Percentiles rank a stretch among this genome's conserved stretches.
Evolutionary conservation across 352 stramenopile species (phyloP).

Genomic region (Phytophthora aleatoria): DNA sequence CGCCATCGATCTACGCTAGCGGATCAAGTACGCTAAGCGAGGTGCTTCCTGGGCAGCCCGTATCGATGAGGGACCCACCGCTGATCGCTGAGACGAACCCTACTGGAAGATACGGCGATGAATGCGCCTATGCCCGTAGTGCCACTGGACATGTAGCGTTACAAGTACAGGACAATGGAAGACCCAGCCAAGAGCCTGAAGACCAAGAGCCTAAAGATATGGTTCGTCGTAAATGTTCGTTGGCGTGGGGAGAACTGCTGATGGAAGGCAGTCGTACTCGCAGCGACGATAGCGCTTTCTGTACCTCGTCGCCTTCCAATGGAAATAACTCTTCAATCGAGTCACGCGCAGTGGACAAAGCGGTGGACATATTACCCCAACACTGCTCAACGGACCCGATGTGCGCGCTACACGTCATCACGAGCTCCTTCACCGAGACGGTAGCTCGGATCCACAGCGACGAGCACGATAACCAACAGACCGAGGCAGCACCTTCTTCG

Average conservation of each 20-base stretch:
- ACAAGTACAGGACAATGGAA: neutral
- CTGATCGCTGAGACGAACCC: neutral
- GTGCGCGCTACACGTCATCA: constrained; percentile 12
- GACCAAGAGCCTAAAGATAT: neutral
- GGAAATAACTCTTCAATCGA: neutral
- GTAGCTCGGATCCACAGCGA: constrained; percentile 11
- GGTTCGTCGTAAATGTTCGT: neutral
- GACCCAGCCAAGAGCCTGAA: neutral
- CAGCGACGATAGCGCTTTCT: constrained; percentile 1
- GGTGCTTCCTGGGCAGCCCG: neutral
- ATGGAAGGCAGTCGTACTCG: neutral
- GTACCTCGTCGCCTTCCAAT: neutral
- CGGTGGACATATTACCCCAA: neutral
- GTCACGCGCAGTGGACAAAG: neutral
- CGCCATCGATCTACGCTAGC: neutral
- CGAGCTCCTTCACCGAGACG: constrained; percentile 12
- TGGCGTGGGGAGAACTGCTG: neutral
- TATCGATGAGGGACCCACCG: neutral
- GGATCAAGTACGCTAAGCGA: too few species aligned
- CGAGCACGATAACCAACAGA: neutral
- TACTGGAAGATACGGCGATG: neutral
- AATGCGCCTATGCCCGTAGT: neutral
- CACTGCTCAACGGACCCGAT: constrained; percentile 5
- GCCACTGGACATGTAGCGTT: neutral
- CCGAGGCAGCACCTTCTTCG: neutral